phyloP scores from a whole-genome alignment of 345 rosid species.

The Sonneratia caseolaris region DNA sequence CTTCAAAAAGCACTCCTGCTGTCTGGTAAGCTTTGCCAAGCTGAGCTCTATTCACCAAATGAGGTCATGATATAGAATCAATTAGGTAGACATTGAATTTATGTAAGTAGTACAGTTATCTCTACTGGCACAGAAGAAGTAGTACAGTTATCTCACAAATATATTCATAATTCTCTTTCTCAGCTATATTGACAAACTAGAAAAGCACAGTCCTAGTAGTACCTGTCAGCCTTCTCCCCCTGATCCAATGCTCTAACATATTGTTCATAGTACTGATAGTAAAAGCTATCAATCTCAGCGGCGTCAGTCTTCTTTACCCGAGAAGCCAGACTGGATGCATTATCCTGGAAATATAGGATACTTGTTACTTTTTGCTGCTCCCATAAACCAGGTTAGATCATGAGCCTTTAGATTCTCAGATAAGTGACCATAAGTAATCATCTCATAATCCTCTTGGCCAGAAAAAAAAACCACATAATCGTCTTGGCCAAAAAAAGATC shows the following conservation, averaged over 20 bases:
- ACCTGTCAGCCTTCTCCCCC: conserved; percentile 98
- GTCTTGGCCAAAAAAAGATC: too few relatives aligned
- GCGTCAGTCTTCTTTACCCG: conserved; percentile 93
- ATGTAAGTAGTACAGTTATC: too few relatives aligned
- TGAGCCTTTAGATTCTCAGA: too few relatives aligned
- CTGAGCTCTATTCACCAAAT: conserved; percentile 58
- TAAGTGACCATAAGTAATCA: background rate
- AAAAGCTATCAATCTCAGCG: conserved; percentile 85
- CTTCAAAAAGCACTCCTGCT: conserved; percentile 97
- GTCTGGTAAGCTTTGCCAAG: conserved; percentile 98
- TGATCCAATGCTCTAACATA: conserved; percentile 86
- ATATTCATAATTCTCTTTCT: background rate
- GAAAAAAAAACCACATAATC: too few relatives aligned
- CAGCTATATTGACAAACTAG: background rate
- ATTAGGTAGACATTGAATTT: background rate
- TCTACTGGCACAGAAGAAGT: too few relatives aligned
- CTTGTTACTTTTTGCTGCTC: conserved; percentile 2
- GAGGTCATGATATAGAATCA: background rate
- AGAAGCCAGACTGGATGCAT: conserved; percentile 92
- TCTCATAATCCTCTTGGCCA: background rate
- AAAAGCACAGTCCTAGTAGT: background rate
- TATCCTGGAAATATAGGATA: conserved; percentile 38
- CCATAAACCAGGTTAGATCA: too few relatives aligned
- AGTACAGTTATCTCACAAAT: too few relatives aligned
- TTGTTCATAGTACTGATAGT: conserved; percentile 83